phyloP scores from a whole-genome alignment of 352 stramenopile genomes.

The Pythium scleroteichum region DNA sequence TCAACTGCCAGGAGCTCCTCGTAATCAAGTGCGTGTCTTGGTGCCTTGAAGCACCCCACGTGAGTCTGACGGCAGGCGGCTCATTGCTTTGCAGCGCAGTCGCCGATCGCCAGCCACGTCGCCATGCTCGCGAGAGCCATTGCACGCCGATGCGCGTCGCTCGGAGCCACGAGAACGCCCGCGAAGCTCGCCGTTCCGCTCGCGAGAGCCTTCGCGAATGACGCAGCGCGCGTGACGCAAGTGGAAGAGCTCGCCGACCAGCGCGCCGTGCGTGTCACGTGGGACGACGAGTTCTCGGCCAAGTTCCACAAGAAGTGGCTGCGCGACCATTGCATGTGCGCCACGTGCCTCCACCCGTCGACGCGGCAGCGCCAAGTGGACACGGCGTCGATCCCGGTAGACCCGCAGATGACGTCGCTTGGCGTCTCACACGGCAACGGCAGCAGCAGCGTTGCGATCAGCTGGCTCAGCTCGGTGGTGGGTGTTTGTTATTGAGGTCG shows the following conservation, averaged over 20 bases:
- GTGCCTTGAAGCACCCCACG: constrained; percentile 10
- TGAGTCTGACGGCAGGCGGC: constrained; percentile 17
- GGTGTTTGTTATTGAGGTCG: constrained; percentile 10
- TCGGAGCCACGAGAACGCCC: neutral
- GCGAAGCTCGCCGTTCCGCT: neutral
- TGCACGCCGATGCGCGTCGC: neutral
- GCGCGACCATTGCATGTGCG: constrained; percentile 79
- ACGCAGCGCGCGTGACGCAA: constrained; percentile 5
- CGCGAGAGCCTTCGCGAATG: constrained; percentile 4
- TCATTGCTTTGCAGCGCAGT: constrained; percentile 8
- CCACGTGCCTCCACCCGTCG: constrained; percentile 62
- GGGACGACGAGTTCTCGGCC: constrained; percentile 71
- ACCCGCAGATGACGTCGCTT: constrained; percentile 46
- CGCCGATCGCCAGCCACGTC: neutral
- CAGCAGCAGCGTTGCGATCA: constrained; percentile 40
- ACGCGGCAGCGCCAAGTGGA: constrained; percentile 77
- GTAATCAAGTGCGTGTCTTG: constrained; percentile 2
- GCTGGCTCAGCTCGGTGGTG: constrained; percentile 62
- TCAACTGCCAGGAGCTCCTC: constrained; percentile 10
- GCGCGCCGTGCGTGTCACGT: constrained; percentile 63
- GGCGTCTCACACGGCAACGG: constrained; percentile 32
- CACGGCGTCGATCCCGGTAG: constrained; percentile 72
- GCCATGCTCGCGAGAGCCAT: neutral
- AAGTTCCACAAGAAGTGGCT: constrained; percentile 88
- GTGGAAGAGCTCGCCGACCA: constrained; percentile 57